Evolutionary conservation across 495 filamentous ascomycete genomes (phyloP).

Genomic region (Penicillium bovifimosum): DNA sequence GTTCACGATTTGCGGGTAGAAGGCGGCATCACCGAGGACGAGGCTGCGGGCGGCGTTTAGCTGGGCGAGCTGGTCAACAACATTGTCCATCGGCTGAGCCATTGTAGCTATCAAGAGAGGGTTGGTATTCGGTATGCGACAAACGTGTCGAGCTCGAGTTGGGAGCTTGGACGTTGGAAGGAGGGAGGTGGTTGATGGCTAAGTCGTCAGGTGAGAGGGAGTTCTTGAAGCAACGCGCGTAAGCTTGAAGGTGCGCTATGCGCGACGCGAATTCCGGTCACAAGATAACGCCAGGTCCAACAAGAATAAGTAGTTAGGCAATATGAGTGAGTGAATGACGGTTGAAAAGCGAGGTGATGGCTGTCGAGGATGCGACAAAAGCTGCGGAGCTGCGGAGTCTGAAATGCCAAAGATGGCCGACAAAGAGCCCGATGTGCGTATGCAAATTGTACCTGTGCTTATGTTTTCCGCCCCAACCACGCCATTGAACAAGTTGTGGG

Average conservation of each 20-base stretch:
- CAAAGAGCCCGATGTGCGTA: slow-evolving; percentile 14
- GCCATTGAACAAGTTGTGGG: background rate
- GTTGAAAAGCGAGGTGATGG: background rate
- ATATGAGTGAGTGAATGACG: background rate
- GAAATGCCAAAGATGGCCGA: slow-evolving; percentile 10
- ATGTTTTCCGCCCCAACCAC: background rate
- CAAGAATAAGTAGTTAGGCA: background rate
- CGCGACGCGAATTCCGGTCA: background rate
- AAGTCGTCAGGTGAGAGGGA: slow-evolving; percentile 1
- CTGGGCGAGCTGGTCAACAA: slow-evolving; percentile 72
- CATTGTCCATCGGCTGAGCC: slow-evolving; percentile 46
- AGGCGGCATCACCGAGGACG: slow-evolving; percentile 71
- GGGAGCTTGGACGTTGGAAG: background rate
- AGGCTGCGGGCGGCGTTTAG: slow-evolving; percentile 83
- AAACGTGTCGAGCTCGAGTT: background rate
- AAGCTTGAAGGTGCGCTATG: background rate
- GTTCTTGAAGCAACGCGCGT: slow-evolving; percentile 10
- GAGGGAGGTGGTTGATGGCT: background rate
- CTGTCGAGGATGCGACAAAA: slow-evolving; percentile 5
- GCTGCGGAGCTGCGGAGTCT: slow-evolving; percentile 8
- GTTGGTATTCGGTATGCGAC: background rate
- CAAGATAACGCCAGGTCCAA: background rate
- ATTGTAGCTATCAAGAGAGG: slow-evolving; percentile 24
- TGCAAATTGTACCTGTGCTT: background rate
- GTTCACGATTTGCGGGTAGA: slow-evolving; percentile 86